Base-by-base conservation (phyloP, 179 eudicot genomes). In the Beta corolliflora region DNA sequence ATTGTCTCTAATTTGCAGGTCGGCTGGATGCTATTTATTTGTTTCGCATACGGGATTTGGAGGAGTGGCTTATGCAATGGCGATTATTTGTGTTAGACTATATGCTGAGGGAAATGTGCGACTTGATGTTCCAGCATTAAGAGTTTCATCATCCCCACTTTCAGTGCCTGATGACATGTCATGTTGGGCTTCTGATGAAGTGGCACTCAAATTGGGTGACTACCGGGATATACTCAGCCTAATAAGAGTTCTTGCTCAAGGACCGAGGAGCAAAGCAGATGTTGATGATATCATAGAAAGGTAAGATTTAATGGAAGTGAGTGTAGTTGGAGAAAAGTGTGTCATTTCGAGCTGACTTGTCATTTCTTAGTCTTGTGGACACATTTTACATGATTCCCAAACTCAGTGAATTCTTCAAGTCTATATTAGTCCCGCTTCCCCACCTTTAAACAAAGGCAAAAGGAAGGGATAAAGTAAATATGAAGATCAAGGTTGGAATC, bases 31-130 rank as follows among this genome's bases (percentile, higher is more conserved):
- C 80, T 94, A 93, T 88, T 92, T 94, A 77, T 94, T 91, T 79
- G 93, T 94, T 85, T 93, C 98, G 68, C 98, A 94, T 85, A 94
- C 97, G 55, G 98, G 98, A 84, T 92, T 94, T 83, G 98, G 98
- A 81, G 98, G 98, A 77, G 94, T 93, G 87, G 88, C 97, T 23
- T 93, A 94, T 90, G 97, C 97, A 64, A 94, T 94, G 98, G 91
- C 94, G 79, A 92, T 95, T 79, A 82, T 92, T 50, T 94, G 97
- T 84, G 88, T 85, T 77, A 89, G 91, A 84, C 93, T 94, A 88
- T 90, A 92, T 78, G 92, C 96, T 36, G 96, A 90, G 73, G 91
- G 82, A 71, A 87, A 88, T 73, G 84, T 84, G 76, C 84, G 77
- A 72, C 80, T 79, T 76, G 77, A 80, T 80, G 79, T 77, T 64